Evolutionary conservation across 352 stramenopile genomes (phyloP), one percentile per base, ranked within the genome.

Genomic region (Pythium dissimile): DNA sequence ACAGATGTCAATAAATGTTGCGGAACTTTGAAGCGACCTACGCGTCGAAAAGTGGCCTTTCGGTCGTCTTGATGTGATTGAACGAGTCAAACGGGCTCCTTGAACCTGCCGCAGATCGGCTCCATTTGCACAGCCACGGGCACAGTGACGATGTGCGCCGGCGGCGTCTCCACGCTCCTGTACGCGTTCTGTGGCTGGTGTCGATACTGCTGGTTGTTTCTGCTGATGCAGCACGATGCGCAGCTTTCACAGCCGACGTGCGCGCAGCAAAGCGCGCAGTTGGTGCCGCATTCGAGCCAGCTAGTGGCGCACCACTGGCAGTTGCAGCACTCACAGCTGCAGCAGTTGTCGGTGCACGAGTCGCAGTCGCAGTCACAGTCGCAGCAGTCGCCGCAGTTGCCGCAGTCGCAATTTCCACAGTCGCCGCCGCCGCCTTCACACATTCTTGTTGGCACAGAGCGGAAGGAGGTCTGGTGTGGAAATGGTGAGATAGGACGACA

Each of bases 211-310:
- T 23, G 34, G 3, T 48, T 9, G 16, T 26, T 31, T n/a, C n/a
- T 2, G 30, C 39, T 23, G 23, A 27, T 26, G 32, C 47, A 44
- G 55, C 37, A 64, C 1, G 30, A 30, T 1, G 42, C 20, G 34
- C 54, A 54, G 18, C 52, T 32, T 5, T 57, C 48, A 20, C 56
- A 64, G 12, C 46, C 39, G 4, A 58, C 31, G 47, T 51, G 42
- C n/a, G 35, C 23, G 35, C 54, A 55, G 44, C 54, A 47, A 18
- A n/a, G 28, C 0, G 5, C 13, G 18, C 45, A 56, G 24, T 54
- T 15, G 39, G n/a, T 20, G 30, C 41, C 52, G 20, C 20, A 38
- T 6, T 37, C 39, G 23, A 34, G 13, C 35, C 26, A 56, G 24
- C 48, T 15, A 28, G n/a, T 20, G 30, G 28, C 52, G 20, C 20